Percentiles rank a stretch among this genome's conserved stretches.
phyloP scores from a whole-genome alignment of 2,329 filamentous ascomycete species.

The Moelleriella libera region DNA sequence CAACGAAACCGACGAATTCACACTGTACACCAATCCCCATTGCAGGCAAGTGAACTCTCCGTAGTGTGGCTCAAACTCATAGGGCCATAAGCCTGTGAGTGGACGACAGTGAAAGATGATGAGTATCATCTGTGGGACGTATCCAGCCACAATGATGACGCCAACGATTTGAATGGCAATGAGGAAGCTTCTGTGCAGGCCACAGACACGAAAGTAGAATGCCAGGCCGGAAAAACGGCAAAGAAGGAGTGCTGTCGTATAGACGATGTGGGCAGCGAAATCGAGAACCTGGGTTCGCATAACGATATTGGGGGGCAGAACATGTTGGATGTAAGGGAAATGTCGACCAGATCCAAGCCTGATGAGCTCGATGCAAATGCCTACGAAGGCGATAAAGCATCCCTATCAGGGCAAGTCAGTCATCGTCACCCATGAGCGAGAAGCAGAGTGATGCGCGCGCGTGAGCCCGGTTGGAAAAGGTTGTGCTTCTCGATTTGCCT shows the following conservation, averaged over 20 bases:
- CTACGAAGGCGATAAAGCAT: slow-evolving; percentile 26
- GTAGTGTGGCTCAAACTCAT: slow-evolving; percentile 27
- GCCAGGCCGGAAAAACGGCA: slow-evolving; percentile 37
- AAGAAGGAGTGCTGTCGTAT: slow-evolving; percentile 32
- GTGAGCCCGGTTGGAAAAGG: background rate
- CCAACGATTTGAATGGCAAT: slow-evolving; percentile 20
- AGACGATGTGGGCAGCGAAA: slow-evolving; percentile 35
- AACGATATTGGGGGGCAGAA: slow-evolving; percentile 25
- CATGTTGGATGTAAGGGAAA: slow-evolving; percentile 29
- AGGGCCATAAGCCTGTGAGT: slow-evolving; percentile 36
- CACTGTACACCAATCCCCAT: slow-evolving; percentile 36
- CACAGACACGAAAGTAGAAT: slow-evolving; percentile 33
- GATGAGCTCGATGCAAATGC: slow-evolving; percentile 28
- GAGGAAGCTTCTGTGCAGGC: slow-evolving; percentile 19
- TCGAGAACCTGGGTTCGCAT: slow-evolving; percentile 30
- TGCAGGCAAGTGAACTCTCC: slow-evolving; percentile 27
- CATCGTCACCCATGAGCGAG: background rate
- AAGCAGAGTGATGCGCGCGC: slow-evolving; percentile 2
- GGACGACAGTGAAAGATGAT: slow-evolving; percentile 36
- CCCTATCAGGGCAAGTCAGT: slow-evolving; percentile 10
- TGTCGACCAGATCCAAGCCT: slow-evolving; percentile 31
- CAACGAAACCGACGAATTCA: slow-evolving; percentile 33
- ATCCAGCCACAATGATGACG: slow-evolving; percentile 24
- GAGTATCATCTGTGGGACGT: slow-evolving; percentile 31
- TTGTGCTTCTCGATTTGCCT: background rate